Evolutionary conservation across 352 stramenopile genomes (phyloP), one percentile per base, ranked within the genome.

Genomic region (Globisporangium splendens): DNA sequence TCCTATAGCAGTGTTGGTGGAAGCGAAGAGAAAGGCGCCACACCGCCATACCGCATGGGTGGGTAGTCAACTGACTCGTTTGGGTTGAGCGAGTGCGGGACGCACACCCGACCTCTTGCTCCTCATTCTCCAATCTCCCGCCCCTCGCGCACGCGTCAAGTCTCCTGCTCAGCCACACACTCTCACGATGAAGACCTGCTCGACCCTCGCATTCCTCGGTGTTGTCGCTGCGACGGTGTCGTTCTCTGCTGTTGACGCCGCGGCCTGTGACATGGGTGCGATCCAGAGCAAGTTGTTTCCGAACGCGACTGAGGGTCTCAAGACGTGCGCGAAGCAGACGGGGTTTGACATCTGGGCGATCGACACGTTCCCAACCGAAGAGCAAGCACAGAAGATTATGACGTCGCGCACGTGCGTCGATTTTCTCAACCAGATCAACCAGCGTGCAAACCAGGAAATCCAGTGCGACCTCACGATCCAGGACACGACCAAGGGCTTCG

Each of bases 371-470:
- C 77, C 79, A 8, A 87, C 72, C 10, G 61, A 70, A 41, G 56
- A 65, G 8, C 69, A 87, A 63, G 74, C 72, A 11, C 44, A 79
- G 48, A 68, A 56, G 38, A 61, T 89, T 38, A 69, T 70, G 31
- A 68, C 72, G 58, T 75, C 71, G 33, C 71, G 69, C 43, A 75
- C 72, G 54, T 89, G 79, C 65, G 78, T 83, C 22, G 77, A 85
- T 43, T 88, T 78, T 59, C 41, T 87, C 59, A 89, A 89, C 68
- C 79, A 89, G 62, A 68, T 89, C 48, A 86, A 77, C 64, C 53
- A 83, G 53, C 38, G 71, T 47, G 79, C 79, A 58, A 89, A 89
- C 67, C 31, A 52, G 42, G 52, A 69, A 20, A 87, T 85, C 53
- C 68, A 80, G 46, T 89, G 79, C 55, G 69, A 81, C 21, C 57